Evolutionary conservation across 192 early-diverging fungal species (phyloP).

Genomic region (Gaertneriomyces semiglobifer): DNA sequence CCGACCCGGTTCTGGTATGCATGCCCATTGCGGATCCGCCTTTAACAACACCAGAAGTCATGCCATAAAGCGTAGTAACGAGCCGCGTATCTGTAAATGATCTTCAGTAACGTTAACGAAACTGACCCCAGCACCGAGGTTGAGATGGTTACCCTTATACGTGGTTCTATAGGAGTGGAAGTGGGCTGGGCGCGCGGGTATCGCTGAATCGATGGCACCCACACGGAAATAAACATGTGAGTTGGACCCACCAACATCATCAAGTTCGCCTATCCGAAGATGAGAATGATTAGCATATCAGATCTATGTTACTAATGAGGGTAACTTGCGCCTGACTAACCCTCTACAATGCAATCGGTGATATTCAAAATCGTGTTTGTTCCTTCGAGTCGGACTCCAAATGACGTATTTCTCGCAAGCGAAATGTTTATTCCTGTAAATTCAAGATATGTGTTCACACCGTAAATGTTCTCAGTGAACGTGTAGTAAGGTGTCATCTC

Average conservation of each 20-base stretch:
- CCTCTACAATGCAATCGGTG: conserved; percentile 7
- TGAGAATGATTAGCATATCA: too few relatives aligned
- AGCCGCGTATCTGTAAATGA: not conserved
- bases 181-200: not conserved
- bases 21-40: not conserved
- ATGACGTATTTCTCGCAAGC: not conserved
- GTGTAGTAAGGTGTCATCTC: not conserved
- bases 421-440: conserved; percentile 2
- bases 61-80: conserved; percentile 1
- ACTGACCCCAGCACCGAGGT: not conserved
- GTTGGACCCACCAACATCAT: not conserved
- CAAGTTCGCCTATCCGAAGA: not conserved
- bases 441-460: conserved; percentile 3
- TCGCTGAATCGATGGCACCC: not conserved
- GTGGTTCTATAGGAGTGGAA: not conserved
- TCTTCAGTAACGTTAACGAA: not conserved
- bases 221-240: not conserved
- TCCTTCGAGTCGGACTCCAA: not conserved
- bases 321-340: not conserved
- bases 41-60: not conserved
- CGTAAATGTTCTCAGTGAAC: not conserved
- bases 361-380: conserved; percentile 5
- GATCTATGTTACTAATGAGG: too few relatives aligned
- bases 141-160: not conserved
- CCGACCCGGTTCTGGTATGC: not conserved